Evolutionary conservation across 164 flowering plant species (phyloP).

Genomic region (Sextonia rubra): DNA sequence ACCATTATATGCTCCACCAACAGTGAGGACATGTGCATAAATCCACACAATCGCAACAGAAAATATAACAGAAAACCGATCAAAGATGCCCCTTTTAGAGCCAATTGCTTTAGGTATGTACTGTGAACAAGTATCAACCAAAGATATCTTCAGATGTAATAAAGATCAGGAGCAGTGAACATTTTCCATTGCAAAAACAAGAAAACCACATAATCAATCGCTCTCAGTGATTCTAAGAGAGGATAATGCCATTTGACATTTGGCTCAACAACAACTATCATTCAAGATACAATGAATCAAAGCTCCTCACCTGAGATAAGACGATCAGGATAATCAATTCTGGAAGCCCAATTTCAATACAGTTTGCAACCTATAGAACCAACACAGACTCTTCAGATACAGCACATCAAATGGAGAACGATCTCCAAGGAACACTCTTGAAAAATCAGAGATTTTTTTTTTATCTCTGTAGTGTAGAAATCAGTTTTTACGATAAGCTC

Average conservation of each 20-base stretch:
- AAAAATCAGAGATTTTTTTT: no score
- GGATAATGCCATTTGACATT: neutral
- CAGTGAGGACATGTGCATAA: slow-evolving; percentile 93
- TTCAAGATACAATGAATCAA: neutral
- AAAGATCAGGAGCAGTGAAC: neutral
- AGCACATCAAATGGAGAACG: neutral
- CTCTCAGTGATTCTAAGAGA: neutral
- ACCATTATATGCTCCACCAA: slow-evolving; percentile 82
- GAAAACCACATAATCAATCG: neutral
- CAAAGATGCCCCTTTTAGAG: slow-evolving; percentile 49
- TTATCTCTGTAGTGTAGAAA: no score
- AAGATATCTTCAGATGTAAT: neutral
- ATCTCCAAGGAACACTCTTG: no score
- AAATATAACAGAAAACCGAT: slow-evolving; percentile 87
- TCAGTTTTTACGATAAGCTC: neutral
- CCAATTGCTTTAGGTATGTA: slow-evolving; percentile 62
- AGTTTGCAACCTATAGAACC: slow-evolving; percentile 62
- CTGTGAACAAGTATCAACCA: slow-evolving; percentile 38
- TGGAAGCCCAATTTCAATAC: slow-evolving; percentile 89
- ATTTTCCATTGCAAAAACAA: neutral
- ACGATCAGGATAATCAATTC: slow-evolving; percentile 60
- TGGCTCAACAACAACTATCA: neutral
- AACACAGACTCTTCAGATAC: slow-evolving; percentile 4
- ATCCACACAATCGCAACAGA: slow-evolving; percentile 80
- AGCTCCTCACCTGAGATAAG: slow-evolving; percentile 64